A percentile compares a stretch with the other conserved stretches of the same genome.
These are phyloP conservation scores for Cystofilobasidium capitatum DNA, from an alignment of 768 basidiomycete genomes.

Conservation along the genomic window DNA sequence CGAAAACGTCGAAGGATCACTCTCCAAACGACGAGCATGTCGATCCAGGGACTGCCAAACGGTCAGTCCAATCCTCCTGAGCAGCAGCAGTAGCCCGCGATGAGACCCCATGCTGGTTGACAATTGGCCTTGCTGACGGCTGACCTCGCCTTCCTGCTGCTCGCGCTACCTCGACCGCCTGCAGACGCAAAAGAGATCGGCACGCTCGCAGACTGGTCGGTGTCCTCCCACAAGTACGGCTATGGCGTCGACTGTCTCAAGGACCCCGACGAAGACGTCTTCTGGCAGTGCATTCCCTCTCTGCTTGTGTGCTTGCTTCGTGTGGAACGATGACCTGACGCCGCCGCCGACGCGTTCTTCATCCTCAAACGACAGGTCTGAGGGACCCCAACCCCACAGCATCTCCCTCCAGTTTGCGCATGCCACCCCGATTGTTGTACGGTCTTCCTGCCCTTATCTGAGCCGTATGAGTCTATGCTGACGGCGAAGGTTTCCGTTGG, in stretches of 20 bases:
- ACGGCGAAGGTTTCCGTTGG: not conserved
- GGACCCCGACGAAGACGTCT: slow-evolving; percentile 80
- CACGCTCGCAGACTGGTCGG: slow-evolving; percentile 82
- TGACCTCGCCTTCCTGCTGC: not conserved
- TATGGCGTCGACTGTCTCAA: slow-evolving; percentile 87
- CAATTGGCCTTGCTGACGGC: not conserved
- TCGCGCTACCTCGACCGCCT: not conserved
- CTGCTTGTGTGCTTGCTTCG: slow-evolving; percentile 31
- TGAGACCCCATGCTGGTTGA: not conserved
- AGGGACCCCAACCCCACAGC: slow-evolving; percentile 94
- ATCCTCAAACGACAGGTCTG: slow-evolving; percentile 41
- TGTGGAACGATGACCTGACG: no score
- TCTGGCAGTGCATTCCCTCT: slow-evolving; percentile 82
- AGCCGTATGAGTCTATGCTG: not conserved
- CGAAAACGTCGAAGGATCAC: not conserved
- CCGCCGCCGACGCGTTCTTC: not conserved
- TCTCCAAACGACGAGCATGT: not conserved
- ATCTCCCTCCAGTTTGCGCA: slow-evolving; percentile 88
- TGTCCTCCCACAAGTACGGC: slow-evolving; percentile 92
- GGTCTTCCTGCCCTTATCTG: slow-evolving; percentile 25
- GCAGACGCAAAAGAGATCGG: slow-evolving; percentile 47
- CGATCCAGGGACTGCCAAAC: not conserved
- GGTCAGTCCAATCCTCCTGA: not conserved
- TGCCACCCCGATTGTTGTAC: slow-evolving; percentile 76
- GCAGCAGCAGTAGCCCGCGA: no score